These are phyloP conservation scores for Termitomyces sp. DNA, from an alignment of 768 basidiomycete species.

Conservation along the genomic window DNA sequence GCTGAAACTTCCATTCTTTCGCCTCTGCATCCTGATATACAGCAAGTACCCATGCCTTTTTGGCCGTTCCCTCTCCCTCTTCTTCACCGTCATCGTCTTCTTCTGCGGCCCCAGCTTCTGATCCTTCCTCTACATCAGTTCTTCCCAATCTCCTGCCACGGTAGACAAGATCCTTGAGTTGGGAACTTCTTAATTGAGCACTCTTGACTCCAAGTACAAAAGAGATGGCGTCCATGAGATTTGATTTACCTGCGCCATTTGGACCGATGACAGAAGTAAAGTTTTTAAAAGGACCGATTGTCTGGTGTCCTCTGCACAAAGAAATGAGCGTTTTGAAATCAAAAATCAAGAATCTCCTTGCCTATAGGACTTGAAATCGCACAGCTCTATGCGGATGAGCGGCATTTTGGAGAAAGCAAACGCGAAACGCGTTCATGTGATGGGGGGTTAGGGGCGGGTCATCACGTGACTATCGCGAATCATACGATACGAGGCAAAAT, in stretches of 20 bases:
- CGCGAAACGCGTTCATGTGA: constrained; percentile 11
- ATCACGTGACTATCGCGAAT: constrained; percentile 11
- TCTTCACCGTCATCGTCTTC: constrained; percentile 48
- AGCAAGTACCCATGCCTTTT: constrained; percentile 94
- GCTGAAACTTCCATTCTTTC: constrained; percentile 87
- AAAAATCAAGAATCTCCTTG: constrained; percentile 8
- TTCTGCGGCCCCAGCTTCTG: constrained; percentile 39
- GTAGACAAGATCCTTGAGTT: constrained; percentile 94
- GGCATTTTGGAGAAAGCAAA: constrained; percentile 47
- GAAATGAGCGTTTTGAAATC: background rate
- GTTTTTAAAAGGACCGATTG: constrained; percentile 85
- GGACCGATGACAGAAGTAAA: constrained; percentile 98
- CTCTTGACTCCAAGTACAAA: constrained; percentile 97
- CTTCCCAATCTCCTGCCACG: constrained; percentile 72
- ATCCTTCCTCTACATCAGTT: constrained; percentile 35
- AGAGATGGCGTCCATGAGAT: constrained; percentile 99
- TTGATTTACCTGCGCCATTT: constrained; percentile 98
- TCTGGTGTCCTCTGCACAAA: constrained; percentile 60
- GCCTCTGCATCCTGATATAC: constrained; percentile 72
- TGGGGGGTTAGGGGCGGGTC: constrained; percentile 4
- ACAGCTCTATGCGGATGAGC: constrained; percentile 80
- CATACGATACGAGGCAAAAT: constrained; percentile 9
- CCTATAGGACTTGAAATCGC: constrained; percentile 97
- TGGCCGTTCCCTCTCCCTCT: constrained; percentile 78
- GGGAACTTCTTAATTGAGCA: constrained; percentile 86